Evolutionary conservation across 495 filamentous ascomycete genomes (phyloP).

Genomic region (Ramalina intermedia): DNA sequence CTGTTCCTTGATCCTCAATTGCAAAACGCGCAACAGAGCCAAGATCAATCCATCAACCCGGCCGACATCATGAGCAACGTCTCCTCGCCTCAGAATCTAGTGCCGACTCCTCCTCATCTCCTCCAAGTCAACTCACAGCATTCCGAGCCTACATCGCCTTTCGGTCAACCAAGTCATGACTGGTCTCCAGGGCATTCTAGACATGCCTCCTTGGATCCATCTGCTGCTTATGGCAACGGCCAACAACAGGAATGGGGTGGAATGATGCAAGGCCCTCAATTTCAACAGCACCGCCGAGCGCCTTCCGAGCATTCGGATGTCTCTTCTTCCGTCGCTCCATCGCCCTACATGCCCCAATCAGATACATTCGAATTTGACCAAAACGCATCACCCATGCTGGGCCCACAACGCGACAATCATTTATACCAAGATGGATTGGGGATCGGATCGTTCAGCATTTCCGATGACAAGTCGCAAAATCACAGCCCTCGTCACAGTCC

Average conservation of each 20-base stretch:
- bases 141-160: slow-evolving; percentile 37
- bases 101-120: slow-evolving; percentile 27
- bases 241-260: slow-evolving; percentile 53
- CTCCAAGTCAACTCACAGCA: slow-evolving; percentile 3
- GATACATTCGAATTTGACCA: slow-evolving; percentile 71
- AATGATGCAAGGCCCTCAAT: slow-evolving; percentile 42
- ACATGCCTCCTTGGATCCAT: slow-evolving; percentile 68
- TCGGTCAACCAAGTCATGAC: slow-evolving; percentile 30
- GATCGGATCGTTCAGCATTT: slow-evolving; percentile 69
- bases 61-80: slow-evolving; percentile 41
- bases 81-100: slow-evolving; percentile 55
- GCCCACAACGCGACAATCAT: slow-evolving; percentile 51
- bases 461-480: slow-evolving; percentile 48
- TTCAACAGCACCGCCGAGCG: slow-evolving; percentile 62
- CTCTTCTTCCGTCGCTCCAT: slow-evolving; percentile 64
- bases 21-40: slow-evolving; percentile 20
- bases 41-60: slow-evolving; percentile 21
- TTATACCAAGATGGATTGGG: slow-evolving; percentile 66
- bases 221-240: slow-evolving; percentile 51
- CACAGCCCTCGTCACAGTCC: slow-evolving; percentile 71
- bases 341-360: slow-evolving; percentile 63
- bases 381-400: slow-evolving; percentile 65
- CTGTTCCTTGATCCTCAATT: slow-evolving; percentile 33
- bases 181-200: slow-evolving; percentile 54
- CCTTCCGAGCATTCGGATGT: slow-evolving; percentile 87